Base-by-base conservation (phyloP, 2,329 filamentous ascomycete species). In the Stagonosporopsis tanaceti region DNA sequence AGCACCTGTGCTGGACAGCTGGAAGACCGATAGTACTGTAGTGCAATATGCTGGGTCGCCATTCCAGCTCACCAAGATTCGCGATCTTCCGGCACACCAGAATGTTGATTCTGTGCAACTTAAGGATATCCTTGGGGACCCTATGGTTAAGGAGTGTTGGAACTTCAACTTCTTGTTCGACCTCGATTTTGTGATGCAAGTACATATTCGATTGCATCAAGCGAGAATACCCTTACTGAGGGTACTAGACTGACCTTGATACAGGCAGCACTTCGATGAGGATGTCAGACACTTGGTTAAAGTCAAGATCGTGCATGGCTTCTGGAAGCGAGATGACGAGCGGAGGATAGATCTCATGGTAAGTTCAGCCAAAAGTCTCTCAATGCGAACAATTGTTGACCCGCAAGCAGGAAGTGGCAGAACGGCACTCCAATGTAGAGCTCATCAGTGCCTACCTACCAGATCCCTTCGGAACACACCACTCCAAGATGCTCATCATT, bases 391-490 rank as follows among this genome's bases (percentile, higher is more conserved):
- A 20, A 47, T 8, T 35, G 24, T 60, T 66, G 47, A 71, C 32
- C 25, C 9, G 28, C 15, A 7, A 66, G 6, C 52, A 92, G 88
- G 81, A 87, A 71, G 81, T 85, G 65, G 88, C 88, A 46, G 73
- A 80, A 14, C 80, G 80, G 14, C 87, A 89, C 68, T 70, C 81
- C 2, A 94, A 95, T 70, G 84, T 95, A 22, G 81, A 86, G 22
- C 81, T 93, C 1, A 87, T 93, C 59, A 80, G 84, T 15, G 92
- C 92, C 0, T 92, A 87, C 58, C 89, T 96, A 84, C 90, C 92
- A 0, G 90, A 94, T 70, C 86, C 88, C 62, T 96, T 93, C 70
- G 93, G 93, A 2, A 97, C 92, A 0, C 93, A 97, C 74, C 92
- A 88, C 69, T 84, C 90, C 12, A 95, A 96, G 76, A 95, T 96